Conservation (phyloP, 2,329 filamentous ascomycete genomes). For the Calonectria naviculata region DNA sequence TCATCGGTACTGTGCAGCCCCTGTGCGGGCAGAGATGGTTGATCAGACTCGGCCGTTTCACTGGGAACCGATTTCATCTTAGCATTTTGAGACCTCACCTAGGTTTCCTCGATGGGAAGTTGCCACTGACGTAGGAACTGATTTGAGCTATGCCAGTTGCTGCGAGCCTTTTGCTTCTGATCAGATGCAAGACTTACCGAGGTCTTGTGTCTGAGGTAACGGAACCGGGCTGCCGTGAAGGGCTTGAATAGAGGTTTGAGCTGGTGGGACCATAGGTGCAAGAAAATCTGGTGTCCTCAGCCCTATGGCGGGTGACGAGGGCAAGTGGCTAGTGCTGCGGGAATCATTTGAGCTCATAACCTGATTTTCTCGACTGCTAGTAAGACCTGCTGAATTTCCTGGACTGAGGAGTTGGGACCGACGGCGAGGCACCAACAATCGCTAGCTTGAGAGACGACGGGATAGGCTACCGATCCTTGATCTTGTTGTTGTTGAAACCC, state of each 20-base stretch:
- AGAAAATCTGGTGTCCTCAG: background rate
- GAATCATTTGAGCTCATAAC: background rate
- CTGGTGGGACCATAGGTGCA: background rate
- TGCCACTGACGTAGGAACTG: background rate
- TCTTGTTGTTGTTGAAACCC: background rate
- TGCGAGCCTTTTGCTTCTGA: background rate
- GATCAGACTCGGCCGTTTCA: constrained; percentile 12
- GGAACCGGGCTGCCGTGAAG: background rate
- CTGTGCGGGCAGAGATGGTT: background rate
- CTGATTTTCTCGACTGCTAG: background rate
- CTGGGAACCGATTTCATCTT: constrained; percentile 41
- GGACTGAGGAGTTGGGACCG: background rate
- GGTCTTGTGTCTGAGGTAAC: background rate
- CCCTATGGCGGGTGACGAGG: background rate
- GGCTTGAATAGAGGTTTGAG: background rate
- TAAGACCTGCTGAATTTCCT: background rate
- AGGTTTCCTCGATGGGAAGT: constrained; percentile 41
- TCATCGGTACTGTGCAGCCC: background rate
- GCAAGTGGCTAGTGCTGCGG: background rate
- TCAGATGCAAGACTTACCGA: background rate
- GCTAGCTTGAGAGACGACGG: background rate
- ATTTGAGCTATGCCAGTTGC: background rate
- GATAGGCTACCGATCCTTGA: background rate
- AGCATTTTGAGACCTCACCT: constrained; percentile 41
- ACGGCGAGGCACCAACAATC: constrained; percentile 1